A percentile compares a stretch with the other conserved stretches of the same genome.
Evolutionary conservation across 768 basidiomycete species (phyloP).

Genomic region (Mycena venus): DNA sequence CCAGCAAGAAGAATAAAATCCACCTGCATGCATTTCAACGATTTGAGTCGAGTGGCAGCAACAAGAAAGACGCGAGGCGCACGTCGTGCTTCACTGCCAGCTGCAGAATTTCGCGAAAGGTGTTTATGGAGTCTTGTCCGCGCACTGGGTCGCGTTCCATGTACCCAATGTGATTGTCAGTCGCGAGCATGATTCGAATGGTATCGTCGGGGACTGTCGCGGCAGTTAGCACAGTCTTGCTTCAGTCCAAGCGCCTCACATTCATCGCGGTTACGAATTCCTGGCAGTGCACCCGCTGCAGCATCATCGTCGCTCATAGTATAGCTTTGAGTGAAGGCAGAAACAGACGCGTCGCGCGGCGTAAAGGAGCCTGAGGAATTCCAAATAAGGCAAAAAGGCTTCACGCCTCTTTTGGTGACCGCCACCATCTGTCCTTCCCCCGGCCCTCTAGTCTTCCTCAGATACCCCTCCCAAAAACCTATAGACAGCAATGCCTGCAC

Average conservation of each 20-base stretch:
- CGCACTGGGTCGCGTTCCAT: constrained; percentile 94
- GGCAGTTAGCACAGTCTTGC: neutral
- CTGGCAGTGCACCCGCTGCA: neutral
- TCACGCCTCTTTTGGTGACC: neutral
- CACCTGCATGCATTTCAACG: constrained; percentile 66
- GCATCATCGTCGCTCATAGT: constrained; percentile 30
- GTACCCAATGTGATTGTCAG: constrained; percentile 97
- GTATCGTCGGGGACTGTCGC: constrained; percentile 69
- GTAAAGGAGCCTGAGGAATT: neutral
- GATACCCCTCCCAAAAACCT: constrained; percentile 1
- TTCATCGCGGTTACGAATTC: constrained; percentile 47
- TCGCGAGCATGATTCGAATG: constrained; percentile 89
- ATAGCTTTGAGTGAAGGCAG: neutral
- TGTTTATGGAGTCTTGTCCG: constrained; percentile 95
- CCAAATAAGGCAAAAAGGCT: constrained; percentile 6
- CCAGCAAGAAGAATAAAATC: constrained; percentile 96
- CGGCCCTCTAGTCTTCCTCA: neutral
- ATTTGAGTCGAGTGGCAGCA: constrained; percentile 18
- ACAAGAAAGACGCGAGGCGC: constrained; percentile 44
- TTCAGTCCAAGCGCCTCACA: constrained; percentile 44
- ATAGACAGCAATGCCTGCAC: constrained; percentile 40
- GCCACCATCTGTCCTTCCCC: neutral
- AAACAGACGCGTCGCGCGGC: constrained; percentile 29
- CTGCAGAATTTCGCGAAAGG: constrained; percentile 94
- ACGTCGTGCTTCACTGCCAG: constrained; percentile 91